These are phyloP conservation scores for Cystobasidiaceae sp. DNA, from an alignment of 1,284 basidiomycete species.

Conservation along the genomic window DNA sequence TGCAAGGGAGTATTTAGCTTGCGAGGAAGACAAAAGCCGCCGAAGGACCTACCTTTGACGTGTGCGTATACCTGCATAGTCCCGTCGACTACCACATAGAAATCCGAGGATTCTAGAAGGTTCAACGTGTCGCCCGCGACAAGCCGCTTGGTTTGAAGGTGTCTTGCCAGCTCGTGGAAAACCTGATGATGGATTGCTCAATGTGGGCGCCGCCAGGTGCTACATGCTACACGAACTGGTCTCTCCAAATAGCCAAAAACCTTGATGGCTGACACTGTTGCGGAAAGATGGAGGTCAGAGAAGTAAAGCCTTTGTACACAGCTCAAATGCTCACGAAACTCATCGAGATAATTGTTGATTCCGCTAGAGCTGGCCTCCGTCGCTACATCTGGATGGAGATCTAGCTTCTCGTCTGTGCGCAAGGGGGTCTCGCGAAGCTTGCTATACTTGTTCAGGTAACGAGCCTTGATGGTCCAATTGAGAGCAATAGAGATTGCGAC, in stretches of 20 bases:
- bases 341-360: conserved; percentile 91
- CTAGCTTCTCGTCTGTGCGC: conserved; percentile 43
- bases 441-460: conserved; percentile 53
- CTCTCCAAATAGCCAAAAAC: conserved; percentile 95
- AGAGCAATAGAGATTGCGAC: conserved; percentile 12
- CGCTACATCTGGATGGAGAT: conserved; percentile 74
- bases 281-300: background rate
- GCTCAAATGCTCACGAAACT: conserved; percentile 55
- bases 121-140: conserved; percentile 85
- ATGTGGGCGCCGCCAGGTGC: background rate
- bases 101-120: conserved; percentile 80
- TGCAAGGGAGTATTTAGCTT: conserved; percentile 44
- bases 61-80: conserved; percentile 67
- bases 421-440: conserved; percentile 75
- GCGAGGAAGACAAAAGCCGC: conserved; percentile 50
- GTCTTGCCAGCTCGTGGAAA: conserved; percentile 88
- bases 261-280: conserved; percentile 70
- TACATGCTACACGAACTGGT: conserved; percentile 56
- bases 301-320: too few relatives aligned
- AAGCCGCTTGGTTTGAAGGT: conserved; percentile 81
- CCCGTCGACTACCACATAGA: conserved; percentile 93
- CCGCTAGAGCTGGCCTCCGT: conserved; percentile 61
- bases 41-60: conserved; percentile 12
- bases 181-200: conserved; percentile 53
- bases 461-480: conserved; percentile 48